Evolutionary conservation across 2,329 filamentous ascomycete species (phyloP).

Genomic region (Xylaria sp.): DNA sequence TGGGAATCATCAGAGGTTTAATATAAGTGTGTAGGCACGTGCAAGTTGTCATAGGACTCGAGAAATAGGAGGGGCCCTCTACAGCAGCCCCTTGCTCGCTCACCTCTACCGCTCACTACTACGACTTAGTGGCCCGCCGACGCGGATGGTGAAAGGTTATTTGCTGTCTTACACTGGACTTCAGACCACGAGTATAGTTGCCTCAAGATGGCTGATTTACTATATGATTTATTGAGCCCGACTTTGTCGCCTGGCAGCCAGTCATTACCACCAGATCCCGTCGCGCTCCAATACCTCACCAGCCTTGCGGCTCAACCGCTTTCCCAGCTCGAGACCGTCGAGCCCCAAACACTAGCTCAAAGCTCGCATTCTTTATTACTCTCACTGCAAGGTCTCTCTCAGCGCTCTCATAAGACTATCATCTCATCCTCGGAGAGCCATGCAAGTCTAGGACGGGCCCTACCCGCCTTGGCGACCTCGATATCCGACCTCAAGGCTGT

Average conservation of each 20-base stretch:
- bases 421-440: conserved; percentile 84
- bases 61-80: not conserved
- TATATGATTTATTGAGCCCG: conserved; percentile 78
- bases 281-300: conserved; percentile 77
- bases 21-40: not conserved
- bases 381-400: conserved; percentile 87
- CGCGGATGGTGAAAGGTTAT: not conserved
- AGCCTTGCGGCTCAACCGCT: conserved; percentile 82
- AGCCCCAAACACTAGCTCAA: conserved; percentile 84
- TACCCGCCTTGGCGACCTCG: conserved; percentile 76
- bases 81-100: not conserved
- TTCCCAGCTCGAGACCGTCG: conserved; percentile 75
- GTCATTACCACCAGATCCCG: conserved; percentile 59
- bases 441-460: conserved; percentile 73
- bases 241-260: conserved; percentile 62
- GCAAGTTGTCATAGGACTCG: not conserved
- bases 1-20: not conserved
- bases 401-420: conserved; percentile 86
- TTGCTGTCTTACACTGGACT: not conserved
- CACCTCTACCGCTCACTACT: not conserved
- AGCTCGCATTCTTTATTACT: conserved; percentile 82
- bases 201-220: conserved; percentile 71
- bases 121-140: not conserved
- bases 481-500: conserved; percentile 74
- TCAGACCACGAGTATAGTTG: not conserved